Conservation (phyloP, 306 rosid species). For the Castanea mollissima region DNA sequence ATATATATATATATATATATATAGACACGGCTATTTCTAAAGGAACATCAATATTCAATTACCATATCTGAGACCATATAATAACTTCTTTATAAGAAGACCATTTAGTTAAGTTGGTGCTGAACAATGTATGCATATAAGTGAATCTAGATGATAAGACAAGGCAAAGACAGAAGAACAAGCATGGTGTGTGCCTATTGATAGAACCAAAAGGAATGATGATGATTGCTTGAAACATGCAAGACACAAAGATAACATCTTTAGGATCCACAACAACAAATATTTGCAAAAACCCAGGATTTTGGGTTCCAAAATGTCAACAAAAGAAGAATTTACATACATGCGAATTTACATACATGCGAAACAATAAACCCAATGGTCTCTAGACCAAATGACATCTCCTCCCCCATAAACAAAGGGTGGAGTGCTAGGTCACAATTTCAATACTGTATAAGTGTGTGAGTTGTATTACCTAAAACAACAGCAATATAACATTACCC, state of each 20-base stretch:
- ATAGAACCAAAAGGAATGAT: background rate
- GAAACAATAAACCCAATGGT: background rate
- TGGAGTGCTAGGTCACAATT: background rate
- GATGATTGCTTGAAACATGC: constrained; percentile 4
- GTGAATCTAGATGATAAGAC: too few species aligned
- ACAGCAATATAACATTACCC: background rate
- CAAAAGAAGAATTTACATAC: constrained; percentile 43
- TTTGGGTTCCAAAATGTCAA: background rate
- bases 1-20: too few species aligned
- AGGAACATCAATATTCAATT: too few species aligned
- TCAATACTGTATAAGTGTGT: background rate
- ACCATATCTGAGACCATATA: too few species aligned
- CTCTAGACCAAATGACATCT: background rate
- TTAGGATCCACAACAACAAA: background rate
- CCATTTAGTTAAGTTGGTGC: too few species aligned
- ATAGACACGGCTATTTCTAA: too few species aligned
- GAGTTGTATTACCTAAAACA: background rate
- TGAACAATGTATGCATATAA: too few species aligned
- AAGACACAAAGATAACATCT: background rate
- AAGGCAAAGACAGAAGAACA: background rate
- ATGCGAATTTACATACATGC: constrained; percentile 33
- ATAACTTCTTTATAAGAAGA: too few species aligned
- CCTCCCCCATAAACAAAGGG: background rate
- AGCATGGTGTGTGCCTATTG: background rate
- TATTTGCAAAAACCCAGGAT: background rate